phyloP scores from a whole-genome alignment of 176 grass and related monocot genomes.

The Chrysopogon serrulatus region DNA sequence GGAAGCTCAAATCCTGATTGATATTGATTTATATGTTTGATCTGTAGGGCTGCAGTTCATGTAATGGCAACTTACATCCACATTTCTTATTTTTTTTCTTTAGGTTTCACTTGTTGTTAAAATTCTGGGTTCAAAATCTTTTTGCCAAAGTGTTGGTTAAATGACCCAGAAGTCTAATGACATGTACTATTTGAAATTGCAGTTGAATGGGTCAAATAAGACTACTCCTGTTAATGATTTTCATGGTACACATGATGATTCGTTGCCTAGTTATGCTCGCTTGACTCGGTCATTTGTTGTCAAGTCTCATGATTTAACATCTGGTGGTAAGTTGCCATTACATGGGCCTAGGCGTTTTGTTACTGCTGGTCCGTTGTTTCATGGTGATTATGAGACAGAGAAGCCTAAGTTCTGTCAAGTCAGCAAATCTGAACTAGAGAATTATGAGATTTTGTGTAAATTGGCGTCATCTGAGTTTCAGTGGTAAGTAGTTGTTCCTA shows the following conservation, averaged over 20 bases:
- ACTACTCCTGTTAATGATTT: too few species aligned
- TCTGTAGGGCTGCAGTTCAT: too few species aligned
- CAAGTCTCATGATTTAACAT: neutral
- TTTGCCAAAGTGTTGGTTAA: neutral
- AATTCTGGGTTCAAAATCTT: neutral
- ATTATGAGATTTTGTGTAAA: neutral
- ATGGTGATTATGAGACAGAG: neutral
- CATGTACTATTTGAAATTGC: neutral
- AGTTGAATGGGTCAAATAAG: too few species aligned
- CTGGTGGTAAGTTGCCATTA: neutral
- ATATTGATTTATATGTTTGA: too few species aligned
- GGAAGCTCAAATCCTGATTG: too few species aligned
- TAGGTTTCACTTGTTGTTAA: neutral
- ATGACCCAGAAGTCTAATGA: neutral
- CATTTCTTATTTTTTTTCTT: neutral
- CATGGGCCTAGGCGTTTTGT: neutral
- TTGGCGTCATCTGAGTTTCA: neutral
- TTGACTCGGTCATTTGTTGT: neutral
- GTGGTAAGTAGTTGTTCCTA: too few species aligned
- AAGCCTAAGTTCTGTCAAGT: neutral
- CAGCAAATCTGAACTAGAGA: neutral
- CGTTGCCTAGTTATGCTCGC: too few species aligned
- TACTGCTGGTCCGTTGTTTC: neutral
- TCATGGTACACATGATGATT: rapidly evolving
- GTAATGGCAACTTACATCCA: too few species aligned